These are phyloP conservation scores for Suillus variegatus DNA, from an alignment of 768 basidiomycete species.

Conservation along the genomic window DNA sequence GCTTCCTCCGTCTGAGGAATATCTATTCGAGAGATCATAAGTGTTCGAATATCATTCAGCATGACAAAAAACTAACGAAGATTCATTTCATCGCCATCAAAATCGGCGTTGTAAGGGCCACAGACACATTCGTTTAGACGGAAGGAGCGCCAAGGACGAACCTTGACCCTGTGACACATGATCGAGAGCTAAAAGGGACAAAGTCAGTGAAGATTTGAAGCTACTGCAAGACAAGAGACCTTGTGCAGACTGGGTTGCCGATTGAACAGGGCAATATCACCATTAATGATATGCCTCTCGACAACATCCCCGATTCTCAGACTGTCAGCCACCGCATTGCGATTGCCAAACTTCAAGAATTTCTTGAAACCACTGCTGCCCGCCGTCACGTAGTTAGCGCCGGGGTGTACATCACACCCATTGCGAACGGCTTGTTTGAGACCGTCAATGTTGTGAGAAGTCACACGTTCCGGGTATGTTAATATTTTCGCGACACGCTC, in stretches of 20 bases:
- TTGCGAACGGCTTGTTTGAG: conserved; percentile 81
- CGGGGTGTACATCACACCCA: conserved; percentile 89
- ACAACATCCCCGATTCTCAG: conserved; percentile 89
- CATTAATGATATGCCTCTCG: conserved; percentile 92
- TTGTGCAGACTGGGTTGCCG: conserved; percentile 98
- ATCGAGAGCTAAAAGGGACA: conserved; percentile 75
- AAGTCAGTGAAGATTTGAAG: conserved; percentile 8
- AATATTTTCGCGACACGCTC: conserved; percentile 93
- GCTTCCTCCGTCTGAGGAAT: conserved; percentile 99
- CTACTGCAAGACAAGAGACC: conserved; percentile 37
- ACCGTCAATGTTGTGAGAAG: conserved; percentile 80
- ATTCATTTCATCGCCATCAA: conserved; percentile 99
- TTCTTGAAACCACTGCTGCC: conserved; percentile 83
- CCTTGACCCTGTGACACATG: conserved; percentile 97
- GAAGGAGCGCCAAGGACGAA: conserved; percentile 97
- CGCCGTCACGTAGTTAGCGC: conserved; percentile 90
- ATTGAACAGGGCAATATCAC: conserved; percentile 97
- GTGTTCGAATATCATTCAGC: not conserved
- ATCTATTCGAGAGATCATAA: conserved; percentile 48
- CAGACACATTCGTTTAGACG: conserved; percentile 99
- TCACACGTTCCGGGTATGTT: conserved; percentile 96
- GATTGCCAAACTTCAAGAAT: conserved; percentile 85
- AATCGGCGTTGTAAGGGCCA: conserved; percentile 98
- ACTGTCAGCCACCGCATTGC: conserved; percentile 76
- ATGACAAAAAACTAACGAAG: conserved; percentile 61